phyloP scores from a whole-genome alignment of 345 rosid species.

The Hibiscus syriacus region DNA sequence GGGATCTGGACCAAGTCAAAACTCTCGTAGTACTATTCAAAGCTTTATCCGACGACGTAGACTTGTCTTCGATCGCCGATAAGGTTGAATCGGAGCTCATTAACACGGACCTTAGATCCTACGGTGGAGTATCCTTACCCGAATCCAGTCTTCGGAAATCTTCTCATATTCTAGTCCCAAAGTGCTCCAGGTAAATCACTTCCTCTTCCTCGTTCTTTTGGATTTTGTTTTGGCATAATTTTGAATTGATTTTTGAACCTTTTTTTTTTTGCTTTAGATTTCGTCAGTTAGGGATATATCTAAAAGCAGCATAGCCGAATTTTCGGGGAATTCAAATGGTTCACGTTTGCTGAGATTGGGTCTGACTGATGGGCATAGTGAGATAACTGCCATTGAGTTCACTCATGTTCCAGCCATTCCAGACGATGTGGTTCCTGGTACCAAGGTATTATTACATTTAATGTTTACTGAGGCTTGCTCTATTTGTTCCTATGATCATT shows the following conservation, averaged over 20 bases:
- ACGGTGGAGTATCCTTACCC: conserved; percentile 67
- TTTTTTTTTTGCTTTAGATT: conserved; percentile 27
- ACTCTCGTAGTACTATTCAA: conserved; percentile 31
- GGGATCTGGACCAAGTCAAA: conserved; percentile 34
- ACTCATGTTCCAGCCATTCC: conserved; percentile 45
- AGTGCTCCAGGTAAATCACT: conserved; percentile 56
- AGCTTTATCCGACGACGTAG: conserved; percentile 38
- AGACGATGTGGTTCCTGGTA: conserved; percentile 64
- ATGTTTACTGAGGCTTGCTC: background rate
- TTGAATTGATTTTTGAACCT: background rate
- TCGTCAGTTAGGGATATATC: conserved; percentile 65
- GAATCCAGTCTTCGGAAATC: conserved; percentile 39
- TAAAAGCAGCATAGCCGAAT: conserved; percentile 50
- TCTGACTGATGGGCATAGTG: conserved; percentile 69
- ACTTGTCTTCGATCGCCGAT: conserved; percentile 34
- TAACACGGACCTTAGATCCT: conserved; percentile 55
- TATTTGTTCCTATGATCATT: background rate
- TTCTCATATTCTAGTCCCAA: conserved; percentile 56
- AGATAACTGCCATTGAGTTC: conserved; percentile 70
- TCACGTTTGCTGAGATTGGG: conserved; percentile 49
- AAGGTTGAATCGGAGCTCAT: conserved; percentile 67
- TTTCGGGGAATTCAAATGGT: conserved; percentile 38
- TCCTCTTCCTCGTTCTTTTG: background rate
- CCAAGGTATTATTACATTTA: conserved; percentile 50
- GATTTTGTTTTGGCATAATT: background rate